Evolutionary conservation across 306 rosid genomes (phyloP), one percentile per base, ranked within the genome.

Genomic region (Parietaria judaica): DNA sequence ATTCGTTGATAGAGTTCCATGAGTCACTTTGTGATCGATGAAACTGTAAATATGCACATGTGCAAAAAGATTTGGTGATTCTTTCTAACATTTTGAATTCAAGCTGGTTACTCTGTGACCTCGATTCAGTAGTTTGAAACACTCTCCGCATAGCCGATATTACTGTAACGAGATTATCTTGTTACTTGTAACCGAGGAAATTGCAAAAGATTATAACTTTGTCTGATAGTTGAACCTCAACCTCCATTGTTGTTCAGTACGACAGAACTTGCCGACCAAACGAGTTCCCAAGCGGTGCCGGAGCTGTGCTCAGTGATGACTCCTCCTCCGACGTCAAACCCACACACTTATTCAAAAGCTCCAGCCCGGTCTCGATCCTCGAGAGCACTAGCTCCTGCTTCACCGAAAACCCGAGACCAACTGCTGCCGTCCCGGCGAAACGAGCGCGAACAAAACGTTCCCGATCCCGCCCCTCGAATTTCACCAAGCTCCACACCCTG

Each of bases 311-410:
- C 45, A 57, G 52, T 35, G 41, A 51, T 39, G 70, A 53, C 60
- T 43, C 73, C 66, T 41, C 73, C 64, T 72, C 46, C 39, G 69
- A 54, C 52, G 74, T 65, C 36, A 87, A 82, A 73, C 75, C 51
- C 54, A 16, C 53, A 62, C 77, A 58, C 56, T 79, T 58, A 36
- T 78, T 80, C 69, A 82, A 58, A 63, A 74, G 87, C 74, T 79
- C 72, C 72, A 87, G 92, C 53, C 92, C 92, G 36, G 86, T 80
- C 52, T 87, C 95, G 14, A 87, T 80, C 46, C 84, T 81, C 43
- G 95, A 89, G 69, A 84, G 81, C 78, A 80, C 78, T 46, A 76
- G 81, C 58, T 78, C 91, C 66, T 79, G 81, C 66, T 78, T 84
- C 6, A 80, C 66, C 38, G 85, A 83, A 70, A 76, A 76, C 70